Base-by-base conservation (phyloP, 257 asterid species). In the Capsicum rhomboideum region DNA sequence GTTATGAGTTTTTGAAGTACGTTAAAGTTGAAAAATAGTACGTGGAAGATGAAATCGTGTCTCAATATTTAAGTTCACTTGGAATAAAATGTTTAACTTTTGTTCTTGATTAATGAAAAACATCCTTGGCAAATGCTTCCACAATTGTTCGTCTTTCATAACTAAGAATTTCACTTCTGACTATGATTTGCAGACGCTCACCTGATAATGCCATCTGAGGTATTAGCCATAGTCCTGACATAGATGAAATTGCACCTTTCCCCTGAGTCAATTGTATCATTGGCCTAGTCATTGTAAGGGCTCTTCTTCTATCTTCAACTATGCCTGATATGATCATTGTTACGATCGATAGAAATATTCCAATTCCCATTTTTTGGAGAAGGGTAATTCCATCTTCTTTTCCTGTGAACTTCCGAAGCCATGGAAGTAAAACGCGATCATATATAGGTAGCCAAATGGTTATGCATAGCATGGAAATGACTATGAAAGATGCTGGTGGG, bases 401-500 rank as follows among this genome's bases (percentile, higher is more conserved):
- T 10, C 80, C 61, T 75, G 87, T 86, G 75, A 63, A 4, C 54
- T 78, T 78, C 23, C 85, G 56, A 49, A 82, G 84, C 17, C 54
- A 34, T 16, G 91, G 91, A 26, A 86, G 74, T 46, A 88, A 2
- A 26, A 88, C 17, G 28, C 88, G 82, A n/a, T 88, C 88, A 7
- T 88, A 88, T 17, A 86, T 81, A 4, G 89, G 88, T 28, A 88
- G 54, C 89, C 86, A 88, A 40, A 86, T 75, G 5, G 84, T 63
- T 6, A 86, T 87, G 77, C 87, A 29, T 49, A 86, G 28, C 89
- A 86, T 88, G 78, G 82, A 46, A 74, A 88, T 78, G 21, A 83
- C 78, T 52, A 1, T 14, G 54, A 84, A 86, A 29, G 89, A 82
- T 54, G 91, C 89, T 49, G 91, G 89, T 8, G 91, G 91, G 78